Base-by-base conservation (phyloP, 768 basidiomycete genomes). In the Tylopilus intermedius region DNA sequence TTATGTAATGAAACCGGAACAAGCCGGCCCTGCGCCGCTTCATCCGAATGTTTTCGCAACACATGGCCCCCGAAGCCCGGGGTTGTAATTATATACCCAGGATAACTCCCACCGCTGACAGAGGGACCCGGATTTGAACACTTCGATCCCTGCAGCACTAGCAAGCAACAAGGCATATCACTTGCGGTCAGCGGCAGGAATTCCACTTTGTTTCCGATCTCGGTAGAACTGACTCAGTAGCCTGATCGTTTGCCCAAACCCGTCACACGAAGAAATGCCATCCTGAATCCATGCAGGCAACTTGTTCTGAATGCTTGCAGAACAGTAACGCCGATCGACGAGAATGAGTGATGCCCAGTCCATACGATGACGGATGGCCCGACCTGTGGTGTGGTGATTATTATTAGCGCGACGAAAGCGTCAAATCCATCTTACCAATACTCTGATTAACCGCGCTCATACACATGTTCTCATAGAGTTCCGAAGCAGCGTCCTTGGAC, bases 371-470 rank as follows among this genome's bases (percentile, higher is more conserved):
- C 95, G 84, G 54, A 97, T 95, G 4, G 94, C 94, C 45, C 95
- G 84, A 30, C 94, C 94, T 96, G 38, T 33, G 22, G 42, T 22
- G 26, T 11, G 11, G 35, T 59, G 26, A 60, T 21, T 33, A 49
- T 52, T 32, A 9, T 41, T 15, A 37, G 11, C 30, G 21, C 7
- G n/a, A 32, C 18, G 41, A 8, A 47, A 24, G 32, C 8, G 37
- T 33, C 37, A 40, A 32, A 33, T 18, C 3, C 14, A 2, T 40
- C 84, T 51, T 45, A 90, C 94, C 95, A 55, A 99, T 96, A 51
- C 90, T 92, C 67, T 99, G 95, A 69, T 99, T 99, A 48, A 99
- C 94, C 0, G 94, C 90, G 58, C 86, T 88, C 86, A 90, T 90
- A 61, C 89, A 90, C 79, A 90, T 80, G 61, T 90, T 91, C 73